These are phyloP conservation scores for Sonneratia caseolaris DNA, from an alignment of 345 rosid genomes.

Conservation along the genomic window DNA sequence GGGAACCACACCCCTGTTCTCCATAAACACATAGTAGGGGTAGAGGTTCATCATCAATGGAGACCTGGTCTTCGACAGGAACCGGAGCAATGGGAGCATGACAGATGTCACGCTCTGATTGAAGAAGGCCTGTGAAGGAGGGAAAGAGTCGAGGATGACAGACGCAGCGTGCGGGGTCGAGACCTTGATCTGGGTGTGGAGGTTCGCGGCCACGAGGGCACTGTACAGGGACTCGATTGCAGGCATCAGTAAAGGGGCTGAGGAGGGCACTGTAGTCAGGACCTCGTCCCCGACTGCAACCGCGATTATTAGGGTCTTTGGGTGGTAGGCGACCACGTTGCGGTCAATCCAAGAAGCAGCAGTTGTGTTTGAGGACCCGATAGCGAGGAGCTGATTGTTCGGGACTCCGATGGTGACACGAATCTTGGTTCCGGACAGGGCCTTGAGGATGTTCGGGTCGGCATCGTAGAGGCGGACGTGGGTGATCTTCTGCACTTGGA, in stretches of 20 bases:
- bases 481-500: conserved; percentile 60
- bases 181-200: conserved; percentile 71
- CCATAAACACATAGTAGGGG: conserved; percentile 92
- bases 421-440: conserved; percentile 81
- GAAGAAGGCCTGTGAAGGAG: conserved; percentile 92
- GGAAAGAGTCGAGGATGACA: conserved; percentile 64
- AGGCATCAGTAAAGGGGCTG: conserved; percentile 68
- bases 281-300: conserved; percentile 94
- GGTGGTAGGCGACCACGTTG: conserved; percentile 73
- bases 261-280: conserved; percentile 71
- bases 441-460: conserved; percentile 60
- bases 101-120: conserved; percentile 71
- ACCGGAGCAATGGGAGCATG: conserved; percentile 64
- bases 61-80: conserved; percentile 68
- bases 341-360: conserved; percentile 83
- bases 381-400: conserved; percentile 85
- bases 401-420: conserved; percentile 80
- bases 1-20: conserved; percentile 93
- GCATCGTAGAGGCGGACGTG: conserved; percentile 81
- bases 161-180: conserved; percentile 93
- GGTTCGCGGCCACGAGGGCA: conserved; percentile 88
- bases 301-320: conserved; percentile 55
- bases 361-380: conserved; percentile 78
- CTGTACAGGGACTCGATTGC: conserved; percentile 78
- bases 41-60: conserved; percentile 96